Evolutionary conservation across 2,329 filamentous ascomycete species (phyloP).

Genomic region (Mycosphaerella arachidis): DNA sequence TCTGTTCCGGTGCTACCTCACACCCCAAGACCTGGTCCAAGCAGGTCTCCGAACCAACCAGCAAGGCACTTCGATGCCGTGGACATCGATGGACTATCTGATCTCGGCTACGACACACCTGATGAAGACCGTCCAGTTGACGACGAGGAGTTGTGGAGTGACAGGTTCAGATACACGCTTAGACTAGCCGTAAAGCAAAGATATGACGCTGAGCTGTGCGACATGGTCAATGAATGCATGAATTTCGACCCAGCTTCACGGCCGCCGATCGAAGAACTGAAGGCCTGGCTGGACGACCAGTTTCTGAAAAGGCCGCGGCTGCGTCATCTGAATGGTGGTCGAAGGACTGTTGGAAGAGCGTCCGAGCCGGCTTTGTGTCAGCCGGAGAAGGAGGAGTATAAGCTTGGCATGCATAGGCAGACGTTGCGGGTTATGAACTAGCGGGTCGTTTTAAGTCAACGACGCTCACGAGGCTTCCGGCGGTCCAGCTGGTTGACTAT

Average conservation of each 20-base stretch:
- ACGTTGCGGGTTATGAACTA: background rate
- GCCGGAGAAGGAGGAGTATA: background rate
- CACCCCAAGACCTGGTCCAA: background rate
- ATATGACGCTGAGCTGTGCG: background rate
- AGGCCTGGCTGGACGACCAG: background rate
- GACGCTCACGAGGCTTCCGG: background rate
- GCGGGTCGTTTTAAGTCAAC: no score
- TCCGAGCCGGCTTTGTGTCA: background rate
- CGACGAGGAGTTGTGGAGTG: background rate
- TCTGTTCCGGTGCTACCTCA: background rate
- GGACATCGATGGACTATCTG: background rate
- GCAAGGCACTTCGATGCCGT: background rate
- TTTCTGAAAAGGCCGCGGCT: background rate
- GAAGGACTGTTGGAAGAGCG: background rate
- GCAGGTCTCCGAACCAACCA: background rate
- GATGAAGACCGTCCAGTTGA: background rate
- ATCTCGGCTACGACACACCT: background rate
- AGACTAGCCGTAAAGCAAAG: background rate
- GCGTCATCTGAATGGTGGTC: background rate
- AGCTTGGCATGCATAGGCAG: background rate
- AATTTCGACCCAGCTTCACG: background rate
- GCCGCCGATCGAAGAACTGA: background rate
- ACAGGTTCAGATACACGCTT: background rate
- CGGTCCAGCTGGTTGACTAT: background rate
- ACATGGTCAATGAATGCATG: background rate